Conservation (phyloP, 2,329 filamentous ascomycete genomes). For the Bisporella sp. region DNA sequence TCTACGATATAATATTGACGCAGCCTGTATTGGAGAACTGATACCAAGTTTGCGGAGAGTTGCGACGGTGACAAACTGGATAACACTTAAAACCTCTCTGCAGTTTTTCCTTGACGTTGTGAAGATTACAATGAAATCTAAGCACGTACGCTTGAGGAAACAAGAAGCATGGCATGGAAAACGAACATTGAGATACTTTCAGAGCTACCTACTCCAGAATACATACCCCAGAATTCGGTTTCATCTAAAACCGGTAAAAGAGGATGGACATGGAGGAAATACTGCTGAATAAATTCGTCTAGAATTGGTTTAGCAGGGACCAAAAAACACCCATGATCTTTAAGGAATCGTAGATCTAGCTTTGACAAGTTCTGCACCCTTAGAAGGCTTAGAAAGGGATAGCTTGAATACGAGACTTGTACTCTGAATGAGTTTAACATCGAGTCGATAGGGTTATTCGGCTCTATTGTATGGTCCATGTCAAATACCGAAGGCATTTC, state of each 20-base stretch:
- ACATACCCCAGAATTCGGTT: slow-evolving; percentile 41
- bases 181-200: slow-evolving; percentile 36
- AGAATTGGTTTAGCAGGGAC: slow-evolving; percentile 41
- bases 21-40: slow-evolving; percentile 34
- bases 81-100: background rate
- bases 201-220: slow-evolving; percentile 16
- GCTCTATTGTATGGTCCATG: too few species aligned
- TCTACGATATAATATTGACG: slow-evolving; percentile 37
- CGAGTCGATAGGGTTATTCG: too few species aligned
- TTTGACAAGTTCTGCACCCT: too few species aligned
- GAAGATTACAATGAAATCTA: background rate
- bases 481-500: too few species aligned
- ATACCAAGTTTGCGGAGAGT: slow-evolving; percentile 29
- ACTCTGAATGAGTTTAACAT: too few species aligned
- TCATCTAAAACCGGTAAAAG: slow-evolving; percentile 37
- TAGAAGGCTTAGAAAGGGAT: too few species aligned
- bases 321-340: background rate
- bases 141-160: slow-evolving; percentile 29
- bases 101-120: background rate
- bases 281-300: slow-evolving; percentile 43
- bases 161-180: slow-evolving; percentile 38
- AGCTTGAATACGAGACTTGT: too few species aligned
- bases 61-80: background rate
- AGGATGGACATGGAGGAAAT: slow-evolving; percentile 40
- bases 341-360: background rate